A percentile compares a stretch with the other conserved stretches of the same genome.
Conservation (phyloP, 768 basidiomycete species). For the Sarcodon sp. region DNA sequence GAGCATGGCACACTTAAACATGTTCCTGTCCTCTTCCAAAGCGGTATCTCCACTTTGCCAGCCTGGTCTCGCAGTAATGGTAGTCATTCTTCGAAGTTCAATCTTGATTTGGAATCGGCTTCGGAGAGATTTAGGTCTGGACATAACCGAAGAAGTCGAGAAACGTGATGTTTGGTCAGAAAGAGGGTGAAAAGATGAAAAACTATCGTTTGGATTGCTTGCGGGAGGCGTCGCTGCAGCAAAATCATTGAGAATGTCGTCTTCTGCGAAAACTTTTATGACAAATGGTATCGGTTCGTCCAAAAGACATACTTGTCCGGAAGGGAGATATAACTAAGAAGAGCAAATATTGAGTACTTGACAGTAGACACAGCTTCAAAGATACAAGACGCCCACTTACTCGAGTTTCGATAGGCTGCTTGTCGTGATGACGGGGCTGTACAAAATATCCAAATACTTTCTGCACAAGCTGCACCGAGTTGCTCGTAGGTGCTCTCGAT, state of each 20-base stretch:
- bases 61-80: slow-evolving; percentile 4
- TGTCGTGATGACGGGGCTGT: too few relatives aligned
- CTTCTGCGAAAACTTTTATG: slow-evolving; percentile 12
- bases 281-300: slow-evolving; percentile 15
- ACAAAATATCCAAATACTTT: too few relatives aligned
- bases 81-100: slow-evolving; percentile 4
- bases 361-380: too few relatives aligned
- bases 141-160: neutral
- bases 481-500: too few relatives aligned
- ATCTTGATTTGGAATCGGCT: slow-evolving; percentile 2
- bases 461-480: too few relatives aligned
- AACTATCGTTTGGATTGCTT: neutral
- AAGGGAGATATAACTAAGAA: slow-evolving; percentile 12
- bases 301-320: slow-evolving; percentile 11
- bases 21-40: slow-evolving; percentile 4
- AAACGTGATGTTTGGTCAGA: slow-evolving; percentile 1
- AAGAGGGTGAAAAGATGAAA: slow-evolving; percentile 13
- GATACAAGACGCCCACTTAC: too few relatives aligned
- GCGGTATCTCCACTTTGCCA: neutral
- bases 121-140: neutral
- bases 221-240: slow-evolving; percentile 7
- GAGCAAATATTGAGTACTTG: neutral
- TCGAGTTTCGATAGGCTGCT: too few relatives aligned
- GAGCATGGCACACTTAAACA: slow-evolving; percentile 5
- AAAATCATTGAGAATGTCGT: slow-evolving; percentile 10